Evolutionary conservation across 495 filamentous ascomycete species (phyloP).

Genomic region (Parmelia sp.): DNA sequence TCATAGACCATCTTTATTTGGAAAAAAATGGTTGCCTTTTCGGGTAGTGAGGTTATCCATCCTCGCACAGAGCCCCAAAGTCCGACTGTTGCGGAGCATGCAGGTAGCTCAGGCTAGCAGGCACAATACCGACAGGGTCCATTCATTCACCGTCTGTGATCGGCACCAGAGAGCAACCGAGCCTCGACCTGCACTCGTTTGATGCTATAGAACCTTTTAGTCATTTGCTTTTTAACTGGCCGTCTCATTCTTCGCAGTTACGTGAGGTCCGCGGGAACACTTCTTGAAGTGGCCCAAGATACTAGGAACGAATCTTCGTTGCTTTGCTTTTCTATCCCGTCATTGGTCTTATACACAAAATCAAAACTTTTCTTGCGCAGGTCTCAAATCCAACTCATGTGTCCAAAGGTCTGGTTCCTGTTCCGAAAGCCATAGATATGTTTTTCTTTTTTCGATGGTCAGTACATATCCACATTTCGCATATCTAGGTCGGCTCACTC

Average conservation of each 20-base stretch:
- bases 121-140: neutral
- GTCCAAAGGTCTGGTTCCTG: constrained; percentile 39
- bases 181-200: neutral
- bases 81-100: neutral
- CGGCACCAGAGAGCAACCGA: neutral
- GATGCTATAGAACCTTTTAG: neutral
- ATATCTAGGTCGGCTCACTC: constrained; percentile 17
- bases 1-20: neutral
- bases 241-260: neutral
- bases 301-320: neutral
- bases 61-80: neutral
- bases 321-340: neutral
- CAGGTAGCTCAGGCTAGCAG: neutral
- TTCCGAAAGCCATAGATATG: constrained; percentile 41
- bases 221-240: neutral
- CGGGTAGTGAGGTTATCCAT: neutral
- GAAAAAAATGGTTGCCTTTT: neutral
- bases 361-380: constrained; percentile 43
- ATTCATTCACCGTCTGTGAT: neutral
- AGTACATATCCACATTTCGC: constrained; percentile 34
- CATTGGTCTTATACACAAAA: neutral
- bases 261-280: neutral
- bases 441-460: constrained; percentile 36
- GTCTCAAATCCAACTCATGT: constrained; percentile 42
- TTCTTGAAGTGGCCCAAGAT: neutral